Percentiles rank a stretch among this genome's conserved stretches.
Conservation (phyloP, 1,139 yeast genomes). For the Lodderomyces jiufengensis region DNA sequence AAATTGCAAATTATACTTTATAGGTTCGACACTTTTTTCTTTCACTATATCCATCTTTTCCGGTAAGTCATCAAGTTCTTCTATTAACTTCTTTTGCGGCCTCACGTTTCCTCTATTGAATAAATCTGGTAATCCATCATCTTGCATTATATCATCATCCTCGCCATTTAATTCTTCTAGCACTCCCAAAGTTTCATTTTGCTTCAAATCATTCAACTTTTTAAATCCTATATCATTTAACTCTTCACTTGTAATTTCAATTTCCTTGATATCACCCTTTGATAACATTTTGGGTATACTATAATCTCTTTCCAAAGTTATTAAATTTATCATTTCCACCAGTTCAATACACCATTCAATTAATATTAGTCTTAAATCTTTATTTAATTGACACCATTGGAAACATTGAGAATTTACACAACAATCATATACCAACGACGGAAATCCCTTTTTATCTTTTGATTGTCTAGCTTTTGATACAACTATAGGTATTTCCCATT, state of each 20-base stretch:
- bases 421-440: conserved; percentile 71
- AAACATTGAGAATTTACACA: conserved; percentile 61
- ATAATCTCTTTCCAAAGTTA: conserved; percentile 39
- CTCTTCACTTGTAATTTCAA: conserved; percentile 33
- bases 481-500: conserved; percentile 84
- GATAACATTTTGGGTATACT: conserved; percentile 58
- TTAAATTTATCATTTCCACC: conserved; percentile 48
- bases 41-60: neutral
- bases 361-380: conserved; percentile 44
- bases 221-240: conserved; percentile 32
- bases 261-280: conserved; percentile 50
- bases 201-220: conserved; percentile 28
- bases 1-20: neutral
- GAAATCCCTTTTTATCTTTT: conserved; percentile 65
- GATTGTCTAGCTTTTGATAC: conserved; percentile 55
- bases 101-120: conserved; percentile 14
- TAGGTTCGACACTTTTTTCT: neutral
- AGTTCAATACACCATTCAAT: conserved; percentile 69
- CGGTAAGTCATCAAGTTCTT: conserved; percentile 34
- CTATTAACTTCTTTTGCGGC: conserved; percentile 1
- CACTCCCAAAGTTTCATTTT: conserved; percentile 40
- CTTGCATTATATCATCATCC: conserved; percentile 16
- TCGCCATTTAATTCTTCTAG: conserved; percentile 34
- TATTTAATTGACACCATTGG: conserved; percentile 57
- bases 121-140: conserved; percentile 17